phyloP scores from a whole-genome alignment of 495 filamentous ascomycete genomes.

The Xylaria grammica region DNA sequence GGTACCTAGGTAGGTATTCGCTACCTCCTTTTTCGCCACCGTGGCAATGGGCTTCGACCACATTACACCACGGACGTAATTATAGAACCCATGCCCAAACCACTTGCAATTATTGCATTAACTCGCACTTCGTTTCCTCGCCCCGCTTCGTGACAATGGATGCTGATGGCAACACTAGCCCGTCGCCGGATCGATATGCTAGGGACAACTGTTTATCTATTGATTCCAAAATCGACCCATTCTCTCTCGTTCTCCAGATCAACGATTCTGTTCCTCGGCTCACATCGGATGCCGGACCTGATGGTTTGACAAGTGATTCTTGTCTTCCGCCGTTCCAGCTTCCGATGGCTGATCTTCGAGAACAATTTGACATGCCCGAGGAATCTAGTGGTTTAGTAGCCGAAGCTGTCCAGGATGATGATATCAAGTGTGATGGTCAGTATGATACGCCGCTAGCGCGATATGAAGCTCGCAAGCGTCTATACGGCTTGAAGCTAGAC shows the following conservation, averaged over 20 bases:
- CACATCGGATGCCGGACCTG: neutral
- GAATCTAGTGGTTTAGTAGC: conserved; percentile 26
- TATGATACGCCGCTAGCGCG: conserved; percentile 23
- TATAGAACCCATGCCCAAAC: no score
- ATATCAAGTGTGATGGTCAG: conserved; percentile 25
- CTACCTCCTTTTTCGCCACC: no score
- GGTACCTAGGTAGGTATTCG: neutral
- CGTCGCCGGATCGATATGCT: conserved; percentile 46
- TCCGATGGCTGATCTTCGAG: conserved; percentile 25
- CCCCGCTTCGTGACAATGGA: conserved; percentile 7
- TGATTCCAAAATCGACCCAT: conserved; percentile 35
- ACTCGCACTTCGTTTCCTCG: no score
- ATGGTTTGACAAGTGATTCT: conserved; percentile 25
- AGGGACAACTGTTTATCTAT: conserved; percentile 44
- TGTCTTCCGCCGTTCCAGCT: conserved; percentile 36
- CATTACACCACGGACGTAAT: no score
- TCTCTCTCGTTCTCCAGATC: conserved; percentile 23
- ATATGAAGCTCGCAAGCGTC: conserved; percentile 24
- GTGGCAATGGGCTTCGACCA: no score
- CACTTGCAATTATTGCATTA: no score
- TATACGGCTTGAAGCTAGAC: conserved; percentile 53
- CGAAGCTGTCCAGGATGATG: conserved; percentile 24
- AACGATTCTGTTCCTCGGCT: conserved; percentile 12
- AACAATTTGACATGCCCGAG: conserved; percentile 35
- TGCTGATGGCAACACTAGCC: conserved; percentile 22